A percentile compares a stretch with the other conserved stretches of the same genome.
Evolutionary conservation across 306 rosid species (phyloP).

Genomic region (Gleditsia sinensis): DNA sequence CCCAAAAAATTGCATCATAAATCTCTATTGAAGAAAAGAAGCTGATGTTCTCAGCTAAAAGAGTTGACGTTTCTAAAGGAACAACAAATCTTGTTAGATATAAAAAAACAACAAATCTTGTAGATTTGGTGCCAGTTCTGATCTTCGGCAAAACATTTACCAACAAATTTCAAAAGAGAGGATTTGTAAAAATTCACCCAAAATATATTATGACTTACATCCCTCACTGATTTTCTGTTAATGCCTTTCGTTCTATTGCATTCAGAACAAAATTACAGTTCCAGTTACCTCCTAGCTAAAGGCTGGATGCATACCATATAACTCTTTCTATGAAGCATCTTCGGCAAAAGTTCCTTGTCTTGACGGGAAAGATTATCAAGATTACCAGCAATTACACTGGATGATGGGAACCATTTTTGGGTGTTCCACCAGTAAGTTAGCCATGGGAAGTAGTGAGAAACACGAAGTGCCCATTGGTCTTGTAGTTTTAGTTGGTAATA

Average conservation of each 20-base stretch:
- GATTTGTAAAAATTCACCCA: conserved; percentile 1
- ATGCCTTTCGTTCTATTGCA: background rate
- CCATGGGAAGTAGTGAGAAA: conserved; percentile 81
- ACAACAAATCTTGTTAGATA: background rate
- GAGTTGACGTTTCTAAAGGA: background rate
- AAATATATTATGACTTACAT: conserved; percentile 16
- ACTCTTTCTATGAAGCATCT: background rate
- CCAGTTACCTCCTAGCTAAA: conserved; percentile 12
- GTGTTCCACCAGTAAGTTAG: conserved; percentile 96
- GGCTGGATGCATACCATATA: conserved; percentile 33
- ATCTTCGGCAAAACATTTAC: conserved; percentile 21
- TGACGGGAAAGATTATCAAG: conserved; percentile 34
- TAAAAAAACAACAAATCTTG: conserved; percentile 8
- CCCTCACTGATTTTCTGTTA: background rate
- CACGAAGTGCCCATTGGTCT: conserved; percentile 79
- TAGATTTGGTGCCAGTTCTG: background rate
- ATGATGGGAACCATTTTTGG: conserved; percentile 73
- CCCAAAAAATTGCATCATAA: background rate
- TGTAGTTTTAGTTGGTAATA: conserved; percentile 36
- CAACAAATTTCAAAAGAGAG: conserved; percentile 11
- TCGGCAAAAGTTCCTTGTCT: conserved; percentile 34
- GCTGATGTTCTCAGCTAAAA: too few relatives aligned
- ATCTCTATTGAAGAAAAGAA: background rate
- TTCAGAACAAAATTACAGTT: conserved; percentile 2
- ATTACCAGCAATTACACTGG: background rate